Base-by-base conservation (phyloP, 2,329 filamentous ascomycete species). In the Penicillium sp. region DNA sequence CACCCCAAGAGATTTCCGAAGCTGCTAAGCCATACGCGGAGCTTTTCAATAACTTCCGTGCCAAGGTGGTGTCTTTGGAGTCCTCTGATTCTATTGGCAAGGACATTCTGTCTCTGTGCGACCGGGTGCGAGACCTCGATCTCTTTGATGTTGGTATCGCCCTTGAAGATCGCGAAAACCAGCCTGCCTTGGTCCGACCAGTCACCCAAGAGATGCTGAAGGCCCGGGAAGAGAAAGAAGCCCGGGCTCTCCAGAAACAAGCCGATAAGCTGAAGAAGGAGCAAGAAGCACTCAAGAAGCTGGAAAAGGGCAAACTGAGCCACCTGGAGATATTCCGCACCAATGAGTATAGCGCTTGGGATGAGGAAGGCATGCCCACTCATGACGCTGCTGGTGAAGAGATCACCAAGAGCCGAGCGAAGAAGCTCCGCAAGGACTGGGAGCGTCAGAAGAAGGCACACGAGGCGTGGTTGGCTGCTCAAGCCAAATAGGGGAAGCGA, bases 361-460 rank as follows among this genome's bases (percentile, higher is more conserved):
- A 96, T 68, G 86, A 81, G 6, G 87, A 93, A 53, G 92, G 92
- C 0, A 58, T 96, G 59, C 92, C 93, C 2, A 88, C 83, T 0
- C 89, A 86, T 74, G 84, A 91, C 70, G 85, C 84, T 58, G 85
- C 89, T 30, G 91, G 91, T 0, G 86, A 84, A 57, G 90, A 95
- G 62, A 80, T 97, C 35, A 83, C 89, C 4, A 96, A 96, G 79
- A 88, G 82, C 56, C 83, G 85, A 67, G 68, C 76, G 47, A 97
- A 97, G 81, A 92, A 90, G 78, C 73, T 96, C 63, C 86, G 81
- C 75, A 97, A 97, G 79, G 87, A 91, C 52, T 96, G 90, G 90
- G 89, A 95, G 64, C 86, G 81, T 70, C 93, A 97, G 78, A 94
- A 91, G 80, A 95, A 93, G 81, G 57, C 60, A 14, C 64, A 66